Conservation (phyloP, 2,329 filamentous ascomycete species). For the Botrytis aclada region DNA sequence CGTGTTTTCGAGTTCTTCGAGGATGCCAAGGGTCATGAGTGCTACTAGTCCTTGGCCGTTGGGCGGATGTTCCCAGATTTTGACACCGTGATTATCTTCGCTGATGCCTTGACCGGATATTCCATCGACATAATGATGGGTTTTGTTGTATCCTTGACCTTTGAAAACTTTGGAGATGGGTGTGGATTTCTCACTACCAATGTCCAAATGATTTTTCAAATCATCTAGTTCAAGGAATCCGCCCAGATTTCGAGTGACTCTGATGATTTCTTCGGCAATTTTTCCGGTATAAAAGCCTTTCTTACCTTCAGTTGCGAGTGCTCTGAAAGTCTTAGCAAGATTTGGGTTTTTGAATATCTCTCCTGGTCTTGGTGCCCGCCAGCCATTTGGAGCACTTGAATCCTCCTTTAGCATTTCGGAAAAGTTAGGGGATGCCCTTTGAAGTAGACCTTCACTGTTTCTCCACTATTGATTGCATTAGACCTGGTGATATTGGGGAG, state of each 20-base stretch:
- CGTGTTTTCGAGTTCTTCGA: conserved; percentile 76
- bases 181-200: conserved; percentile 74
- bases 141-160: conserved; percentile 57
- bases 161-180: conserved; percentile 79
- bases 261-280: conserved; percentile 76
- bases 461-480: conserved; percentile 60
- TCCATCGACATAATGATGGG: conserved; percentile 45
- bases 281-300: conserved; percentile 86
- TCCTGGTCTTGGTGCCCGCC: conserved; percentile 70
- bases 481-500: neutral
- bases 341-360: conserved; percentile 87
- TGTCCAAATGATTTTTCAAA: conserved; percentile 69
- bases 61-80: conserved; percentile 95
- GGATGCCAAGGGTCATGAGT: conserved; percentile 87
- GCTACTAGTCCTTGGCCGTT: conserved; percentile 96
- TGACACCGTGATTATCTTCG: conserved; percentile 54
- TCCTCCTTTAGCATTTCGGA: conserved; percentile 85
- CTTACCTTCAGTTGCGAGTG: conserved; percentile 77
- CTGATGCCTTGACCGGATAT: conserved; percentile 40
- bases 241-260: conserved; percentile 71
- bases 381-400: conserved; percentile 62
- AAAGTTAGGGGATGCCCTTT: conserved; percentile 77
- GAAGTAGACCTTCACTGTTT: conserved; percentile 59
- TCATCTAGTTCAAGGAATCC: conserved; percentile 79
- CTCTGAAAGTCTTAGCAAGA: conserved; percentile 76